Evolutionary conservation across 1,139 yeast species (phyloP), one percentile per base, ranked within the genome.

Genomic region (Pneumocystis jirovecii): DNA sequence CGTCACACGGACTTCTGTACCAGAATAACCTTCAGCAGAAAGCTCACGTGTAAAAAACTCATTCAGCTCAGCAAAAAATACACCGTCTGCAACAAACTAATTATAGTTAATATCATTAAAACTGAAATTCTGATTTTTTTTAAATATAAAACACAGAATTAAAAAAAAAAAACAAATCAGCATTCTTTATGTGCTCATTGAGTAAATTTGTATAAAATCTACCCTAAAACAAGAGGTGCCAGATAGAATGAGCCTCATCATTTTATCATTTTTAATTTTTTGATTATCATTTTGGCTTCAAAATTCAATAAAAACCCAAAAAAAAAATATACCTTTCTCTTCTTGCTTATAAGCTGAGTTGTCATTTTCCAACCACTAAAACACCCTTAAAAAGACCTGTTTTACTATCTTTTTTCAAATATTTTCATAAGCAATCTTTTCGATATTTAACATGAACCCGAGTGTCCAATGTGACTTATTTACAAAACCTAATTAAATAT

Each of bases 1-100:
- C 79, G 97, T 90, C 79, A 89, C 89, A 84, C 97, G 89, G 80
- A 95, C 97, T 84, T 95, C 98, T 78, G 93, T 96, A 84, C 99
- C 99, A 76, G 98, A 95, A 86, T 93, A 93, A 79, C 99, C 99
- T 83, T 93, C 97, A 84, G 93, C 98, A 76, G 98, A 96, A 79
- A 93, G 88, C 83, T 93, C 98, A 84, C 97, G 90, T 85, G 97
- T 89, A 89, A 93, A 95, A 95, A 93, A 93, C 85, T 93, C 98
- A 87, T 93, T 93, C 79, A 93, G 85, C 84, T 93, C 99, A 82
- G 99, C 99, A 95, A 87, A 93, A 86, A 93, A 89, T 78, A 93
- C 99, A 89, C 99, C 99, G 85, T 93, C 99, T 82, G 97, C 97
- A 81, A 91, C 97, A 76, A 67, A 67, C 68, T 67, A 64, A 6